phyloP scores from a whole-genome alignment of 805 yeast genomes.

The Saccharomycopsis javanensis region DNA sequence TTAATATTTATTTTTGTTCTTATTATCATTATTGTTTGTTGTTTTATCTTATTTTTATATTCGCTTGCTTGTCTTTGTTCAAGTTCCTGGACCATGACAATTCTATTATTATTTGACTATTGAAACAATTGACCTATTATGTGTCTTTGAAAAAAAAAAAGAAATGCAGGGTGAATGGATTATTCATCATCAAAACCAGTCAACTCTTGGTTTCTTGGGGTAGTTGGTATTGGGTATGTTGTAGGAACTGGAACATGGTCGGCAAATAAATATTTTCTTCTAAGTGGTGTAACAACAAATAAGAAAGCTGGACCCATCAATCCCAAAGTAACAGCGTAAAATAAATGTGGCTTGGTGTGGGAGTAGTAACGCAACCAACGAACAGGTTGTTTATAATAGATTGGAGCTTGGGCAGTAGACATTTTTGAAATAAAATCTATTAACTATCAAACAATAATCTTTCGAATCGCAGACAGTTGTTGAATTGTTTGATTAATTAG shows the following conservation, averaged over 20 bases:
- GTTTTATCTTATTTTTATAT: too few species aligned
- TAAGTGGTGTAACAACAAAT: slow-evolving; percentile 49
- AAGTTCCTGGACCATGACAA: too few species aligned
- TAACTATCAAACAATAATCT: background rate
- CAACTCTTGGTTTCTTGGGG: slow-evolving; percentile 15
- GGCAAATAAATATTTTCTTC: slow-evolving; percentile 56
- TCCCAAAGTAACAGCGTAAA: slow-evolving; percentile 56
- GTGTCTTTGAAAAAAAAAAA: too few species aligned
- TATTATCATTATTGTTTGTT: too few species aligned
- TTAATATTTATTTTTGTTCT: too few species aligned
- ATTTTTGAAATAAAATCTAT: background rate
- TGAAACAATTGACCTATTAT: too few species aligned
- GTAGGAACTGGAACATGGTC: slow-evolving; percentile 60
- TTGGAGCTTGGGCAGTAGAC: slow-evolving; percentile 33
- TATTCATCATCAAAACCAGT: slow-evolving; percentile 18
- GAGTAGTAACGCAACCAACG: slow-evolving; percentile 70
- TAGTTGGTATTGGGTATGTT: slow-evolving; percentile 28
- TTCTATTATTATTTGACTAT: too few species aligned
- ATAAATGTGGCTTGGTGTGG: slow-evolving; percentile 66
- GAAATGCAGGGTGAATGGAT: background rate
- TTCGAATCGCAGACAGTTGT: too few species aligned
- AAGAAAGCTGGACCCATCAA: slow-evolving; percentile 57
- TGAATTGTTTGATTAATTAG: too few species aligned
- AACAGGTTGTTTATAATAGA: slow-evolving; percentile 51
- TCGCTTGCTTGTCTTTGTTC: too few species aligned